A percentile compares a stretch with the other conserved stretches of the same genome.
These are phyloP conservation scores for Hanseniaspora guilliermondii DNA, from an alignment of 805 yeast genomes.

Conservation along the genomic window DNA sequence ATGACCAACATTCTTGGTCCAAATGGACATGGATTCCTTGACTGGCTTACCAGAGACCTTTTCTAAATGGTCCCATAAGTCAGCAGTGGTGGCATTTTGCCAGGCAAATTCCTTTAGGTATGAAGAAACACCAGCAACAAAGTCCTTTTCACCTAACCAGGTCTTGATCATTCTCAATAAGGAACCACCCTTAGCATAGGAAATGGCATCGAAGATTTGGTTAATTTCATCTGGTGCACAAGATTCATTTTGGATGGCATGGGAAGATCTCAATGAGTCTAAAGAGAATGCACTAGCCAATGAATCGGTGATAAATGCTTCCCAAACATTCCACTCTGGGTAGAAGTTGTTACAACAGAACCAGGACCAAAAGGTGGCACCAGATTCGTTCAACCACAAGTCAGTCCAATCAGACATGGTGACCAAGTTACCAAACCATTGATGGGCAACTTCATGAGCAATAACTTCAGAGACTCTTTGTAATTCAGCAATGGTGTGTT, in stretches of 20 bases:
- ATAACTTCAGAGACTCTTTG: constrained; percentile 76
- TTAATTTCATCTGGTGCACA: constrained; percentile 66
- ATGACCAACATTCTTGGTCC: constrained; percentile 72
- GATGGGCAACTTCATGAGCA: constrained; percentile 82
- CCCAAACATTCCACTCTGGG: constrained; percentile 84
- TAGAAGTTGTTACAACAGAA: constrained; percentile 61
- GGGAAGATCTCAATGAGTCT: constrained; percentile 72
- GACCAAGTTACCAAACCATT: constrained; percentile 83
- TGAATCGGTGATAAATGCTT: constrained; percentile 64
- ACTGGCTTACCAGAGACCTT: constrained; percentile 65
- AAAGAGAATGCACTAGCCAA: constrained; percentile 62
- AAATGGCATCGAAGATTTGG: constrained; percentile 75
- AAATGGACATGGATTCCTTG: constrained; percentile 57
- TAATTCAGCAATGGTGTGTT: constrained; percentile 50
- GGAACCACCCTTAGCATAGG: constrained; percentile 72
- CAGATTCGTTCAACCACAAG: constrained; percentile 78
- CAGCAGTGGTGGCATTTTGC: constrained; percentile 65
- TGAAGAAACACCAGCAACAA: constrained; percentile 66
- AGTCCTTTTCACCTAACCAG: constrained; percentile 67
- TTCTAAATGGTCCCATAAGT: constrained; percentile 62
- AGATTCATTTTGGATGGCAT: constrained; percentile 76
- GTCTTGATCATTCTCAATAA: constrained; percentile 65
- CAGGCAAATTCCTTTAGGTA: constrained; percentile 65
- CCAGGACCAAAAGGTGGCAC: constrained; percentile 89
- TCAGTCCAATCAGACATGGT: constrained; percentile 93